These are phyloP conservation scores for Naganishia friedmannii DNA, from an alignment of 768 basidiomycete genomes.

Conservation along the genomic window DNA sequence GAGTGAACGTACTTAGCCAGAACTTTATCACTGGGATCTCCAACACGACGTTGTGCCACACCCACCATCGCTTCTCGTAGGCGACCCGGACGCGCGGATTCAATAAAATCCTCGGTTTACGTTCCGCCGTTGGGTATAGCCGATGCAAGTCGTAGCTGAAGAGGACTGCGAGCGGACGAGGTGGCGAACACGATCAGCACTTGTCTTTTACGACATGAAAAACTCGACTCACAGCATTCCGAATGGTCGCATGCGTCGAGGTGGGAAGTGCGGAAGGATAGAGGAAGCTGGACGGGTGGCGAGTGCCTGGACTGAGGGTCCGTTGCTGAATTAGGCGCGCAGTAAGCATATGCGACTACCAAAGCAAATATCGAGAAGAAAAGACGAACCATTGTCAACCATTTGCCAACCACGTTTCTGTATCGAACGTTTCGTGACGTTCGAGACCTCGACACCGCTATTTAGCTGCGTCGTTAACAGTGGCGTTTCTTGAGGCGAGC, in stretches of 20 bases:
- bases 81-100: conserved; percentile 37
- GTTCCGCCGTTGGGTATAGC: conserved; percentile 27
- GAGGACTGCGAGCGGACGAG: conserved; percentile 13
- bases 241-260: conserved; percentile 37
- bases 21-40: conserved; percentile 32
- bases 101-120: conserved; percentile 34
- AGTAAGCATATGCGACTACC: too few species aligned
- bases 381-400: conserved; percentile 27
- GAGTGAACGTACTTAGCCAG: conserved; percentile 34
- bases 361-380: too few species aligned
- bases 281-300: conserved; percentile 31
- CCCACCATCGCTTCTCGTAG: conserved; percentile 36
- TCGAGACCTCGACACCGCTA: too few species aligned
- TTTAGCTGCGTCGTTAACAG: too few species aligned
- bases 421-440: background rate
- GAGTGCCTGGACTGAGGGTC: conserved; percentile 31
- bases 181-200: too few species aligned
- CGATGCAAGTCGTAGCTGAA: conserved; percentile 36
- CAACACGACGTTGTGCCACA: conserved; percentile 35
- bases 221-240: conserved; percentile 26
- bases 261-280: conserved; percentile 34
- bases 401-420: conserved; percentile 36
- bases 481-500: too few species aligned
- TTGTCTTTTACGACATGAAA: too few species aligned
- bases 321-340: too few species aligned